Evolutionary conservation across 2,329 filamentous ascomycete genomes (phyloP), one percentile per base, ranked within the genome.

Genomic region (Nemania sp.): DNA sequence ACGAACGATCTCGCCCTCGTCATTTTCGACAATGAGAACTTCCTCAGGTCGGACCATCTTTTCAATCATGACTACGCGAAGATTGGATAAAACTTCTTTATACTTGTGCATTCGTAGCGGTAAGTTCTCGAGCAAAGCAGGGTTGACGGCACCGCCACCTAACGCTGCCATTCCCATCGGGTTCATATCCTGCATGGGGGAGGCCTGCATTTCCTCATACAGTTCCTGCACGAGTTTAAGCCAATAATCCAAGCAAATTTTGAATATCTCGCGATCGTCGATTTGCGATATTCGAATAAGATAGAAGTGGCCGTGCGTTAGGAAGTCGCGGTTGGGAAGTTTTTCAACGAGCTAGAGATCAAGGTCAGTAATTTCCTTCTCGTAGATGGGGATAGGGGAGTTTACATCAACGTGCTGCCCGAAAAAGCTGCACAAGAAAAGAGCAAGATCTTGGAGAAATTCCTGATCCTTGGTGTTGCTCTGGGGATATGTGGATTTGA

Each of bases 11-110:
- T 99, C 94, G 60, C 95, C 94, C 74, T 99, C 94, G 60, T 99
- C 94, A 72, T 99, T 99, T 75, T 99, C 94, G n/a, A 99, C 94
- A 67, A 99, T 95, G 64, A 99, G 74, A 7, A 99, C 95, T 75
- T 99, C 95, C 75, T 99, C 94, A 0, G 94, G 94, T 37, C 92
- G 85, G 26, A 99, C 94, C 94, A 99, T 99, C 80, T 97, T 97
- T 77, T 99, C 94, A 59, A 99, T 97, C 94, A 99, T 99, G 61
- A 99, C 94, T 20, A 93, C 89, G 62, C 94, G 88, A 52, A 99
- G 80, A 71, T 96, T 97, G 8, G 93, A 93, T 44, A 99, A 78
- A 17, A 99, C 89, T 69, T 97, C 91, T 61, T 88, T 87, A 74
- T 97, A 99, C 75, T 97, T 97, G 81, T 99, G 93, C 78, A 99